Percentiles rank a stretch among this genome's conserved stretches.
Evolutionary conservation across 2,329 filamentous ascomycete genomes (phyloP).

Genomic region (Aspergillus felis): DNA sequence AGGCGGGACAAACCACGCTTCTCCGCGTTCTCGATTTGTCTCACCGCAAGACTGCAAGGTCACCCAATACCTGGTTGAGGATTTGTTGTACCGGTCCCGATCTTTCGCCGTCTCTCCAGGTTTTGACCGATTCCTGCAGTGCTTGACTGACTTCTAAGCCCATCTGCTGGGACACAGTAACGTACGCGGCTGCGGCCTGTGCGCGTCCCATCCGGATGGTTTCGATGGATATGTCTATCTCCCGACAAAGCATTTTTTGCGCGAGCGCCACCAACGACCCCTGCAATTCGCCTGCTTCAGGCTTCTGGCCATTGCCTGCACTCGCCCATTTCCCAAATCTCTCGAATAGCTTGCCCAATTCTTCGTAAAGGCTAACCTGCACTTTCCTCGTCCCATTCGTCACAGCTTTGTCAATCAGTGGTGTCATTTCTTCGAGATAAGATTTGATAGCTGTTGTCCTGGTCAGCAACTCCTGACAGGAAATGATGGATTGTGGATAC

Average conservation of each 20-base stretch:
- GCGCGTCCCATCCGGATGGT: constrained; percentile 36
- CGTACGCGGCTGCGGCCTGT: constrained; percentile 31
- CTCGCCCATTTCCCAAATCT: constrained; percentile 26
- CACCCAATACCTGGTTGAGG: constrained; percentile 29
- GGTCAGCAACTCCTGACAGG: constrained; percentile 19
- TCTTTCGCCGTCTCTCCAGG: constrained; percentile 39
- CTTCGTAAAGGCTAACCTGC: constrained; percentile 32
- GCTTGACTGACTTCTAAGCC: constrained; percentile 16
- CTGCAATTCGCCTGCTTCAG: constrained; percentile 22
- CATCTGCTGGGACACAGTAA: constrained; percentile 22
- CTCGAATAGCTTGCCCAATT: constrained; percentile 30
- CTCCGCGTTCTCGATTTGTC: not conserved
- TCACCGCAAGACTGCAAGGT: constrained; percentile 3
- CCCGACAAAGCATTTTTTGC: constrained; percentile 26
- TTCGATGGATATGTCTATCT: constrained; percentile 35
- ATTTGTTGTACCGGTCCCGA: constrained; percentile 34
- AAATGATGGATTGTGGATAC: constrained; percentile 7
- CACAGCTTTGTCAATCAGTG: constrained; percentile 27
- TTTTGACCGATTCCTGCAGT: constrained; percentile 21
- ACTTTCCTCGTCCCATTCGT: constrained; percentile 31
- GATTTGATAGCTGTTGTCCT: constrained; percentile 27
- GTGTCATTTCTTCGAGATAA: constrained; percentile 27
- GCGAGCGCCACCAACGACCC: constrained; percentile 25
- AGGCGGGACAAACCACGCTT: not conserved
- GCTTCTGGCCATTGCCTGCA: constrained; percentile 5